Evolutionary conservation across 2,329 filamentous ascomycete species (phyloP).

Genomic region (Xylariaceae sp.): DNA sequence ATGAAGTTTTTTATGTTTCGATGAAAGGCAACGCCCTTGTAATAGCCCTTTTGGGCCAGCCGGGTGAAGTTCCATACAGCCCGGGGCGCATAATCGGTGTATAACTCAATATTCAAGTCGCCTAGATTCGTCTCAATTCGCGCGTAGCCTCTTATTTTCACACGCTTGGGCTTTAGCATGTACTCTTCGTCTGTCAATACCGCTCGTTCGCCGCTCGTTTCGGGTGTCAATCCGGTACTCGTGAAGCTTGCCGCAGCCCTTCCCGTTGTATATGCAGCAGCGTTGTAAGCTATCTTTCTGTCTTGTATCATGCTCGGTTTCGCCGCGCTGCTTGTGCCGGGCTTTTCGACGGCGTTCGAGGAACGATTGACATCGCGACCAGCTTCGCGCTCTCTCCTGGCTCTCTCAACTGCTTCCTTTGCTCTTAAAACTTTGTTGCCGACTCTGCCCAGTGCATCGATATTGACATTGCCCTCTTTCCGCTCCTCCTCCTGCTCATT

Average conservation of each 20-base stretch:
- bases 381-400: constrained; percentile 65
- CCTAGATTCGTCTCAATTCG: constrained; percentile 83
- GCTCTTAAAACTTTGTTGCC: constrained; percentile 81
- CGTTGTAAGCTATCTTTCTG: constrained; percentile 68
- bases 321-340: constrained; percentile 26
- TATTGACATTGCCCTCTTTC: constrained; percentile 66
- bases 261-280: constrained; percentile 85
- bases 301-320: constrained; percentile 47
- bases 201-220: constrained; percentile 82
- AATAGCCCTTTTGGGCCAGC: constrained; percentile 84
- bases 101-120: constrained; percentile 79
- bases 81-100: constrained; percentile 83
- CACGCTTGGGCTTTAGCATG: constrained; percentile 83
- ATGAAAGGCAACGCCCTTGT: constrained; percentile 78
- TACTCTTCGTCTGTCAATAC: constrained; percentile 90
- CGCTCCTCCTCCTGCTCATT: constrained; percentile 65
- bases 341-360: constrained; percentile 39
- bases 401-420: constrained; percentile 89
- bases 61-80: constrained; percentile 97
- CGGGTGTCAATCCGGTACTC: constrained; percentile 85
- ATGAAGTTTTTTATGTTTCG: constrained; percentile 95
- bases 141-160: constrained; percentile 88
- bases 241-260: constrained; percentile 91
- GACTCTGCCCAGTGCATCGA: constrained; percentile 69
- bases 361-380: constrained; percentile 53